Evolutionary conservation across 1,139 yeast genomes (phyloP), one percentile per base, ranked within the genome.

Genomic region (Kodamaea ohmeri): DNA sequence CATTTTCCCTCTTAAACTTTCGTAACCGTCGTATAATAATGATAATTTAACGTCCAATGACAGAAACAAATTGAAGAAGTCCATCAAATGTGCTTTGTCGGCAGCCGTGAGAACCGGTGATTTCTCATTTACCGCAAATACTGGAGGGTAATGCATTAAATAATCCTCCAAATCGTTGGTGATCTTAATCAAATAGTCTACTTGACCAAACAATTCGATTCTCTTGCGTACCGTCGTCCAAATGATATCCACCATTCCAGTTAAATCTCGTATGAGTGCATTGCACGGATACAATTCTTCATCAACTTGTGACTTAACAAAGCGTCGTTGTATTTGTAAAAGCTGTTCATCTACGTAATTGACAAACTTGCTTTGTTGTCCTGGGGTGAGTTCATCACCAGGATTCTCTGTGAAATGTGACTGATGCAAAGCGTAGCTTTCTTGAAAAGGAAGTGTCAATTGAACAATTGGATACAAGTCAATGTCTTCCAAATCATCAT

Each of bases 91-190:
- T 17, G 47, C 45, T 19, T 45, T 41, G 31, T 53, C 52, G 3
- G 17, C 21, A 2, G 37, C 17, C 2, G 45, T 32, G 8, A 48
- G 12, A 2, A 47, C 25, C 1, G 49, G 50, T 2, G 37, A 17
- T 6, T 11, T 24, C 3, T 33, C 31, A 11, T 37, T 28, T n/a
- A 49, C 30, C 14, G 35, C 35, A 21, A 47, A 45, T 5, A 40
- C 37, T 17, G 41, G 38, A 1, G 56, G 51, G 43, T 75, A 79
- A 51, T 73, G 76, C 19, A 60, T 65, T 18, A 77, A 42, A 48
- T 75, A 83, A 46, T 83, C 92, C 35, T 80, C 77, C 37, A 83
- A 55, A 46, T 83, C 90, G 32, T 83, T 86, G 42, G 84, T 66
- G 4, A 84, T 69, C 42, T 73, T 73, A 25, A 84, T 64, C 17